phyloP scores from a whole-genome alignment of 306 rosid genomes.

The Hippophae gyantsensis region DNA sequence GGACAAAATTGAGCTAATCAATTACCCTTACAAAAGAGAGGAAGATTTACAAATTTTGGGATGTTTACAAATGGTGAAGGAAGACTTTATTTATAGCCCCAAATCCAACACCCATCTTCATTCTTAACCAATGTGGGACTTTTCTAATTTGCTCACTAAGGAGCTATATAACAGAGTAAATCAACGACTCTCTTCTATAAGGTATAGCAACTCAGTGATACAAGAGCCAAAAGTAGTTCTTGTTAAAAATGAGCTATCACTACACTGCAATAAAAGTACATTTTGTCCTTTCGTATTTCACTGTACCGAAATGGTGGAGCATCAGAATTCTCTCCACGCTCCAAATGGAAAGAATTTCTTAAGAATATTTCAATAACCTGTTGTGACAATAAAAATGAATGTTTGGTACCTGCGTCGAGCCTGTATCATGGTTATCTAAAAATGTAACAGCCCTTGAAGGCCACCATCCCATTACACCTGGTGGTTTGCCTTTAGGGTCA shows the following conservation, averaged over 20 bases:
- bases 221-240: conserved; percentile 4
- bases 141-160: too few species aligned
- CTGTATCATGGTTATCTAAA: conserved; percentile 84
- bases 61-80: too few species aligned
- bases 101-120: too few species aligned
- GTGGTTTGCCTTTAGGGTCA: conserved; percentile 78
- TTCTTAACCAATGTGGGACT: too few species aligned
- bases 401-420: conserved; percentile 71
- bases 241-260: not conserved
- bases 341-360: not conserved
- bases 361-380: not conserved
- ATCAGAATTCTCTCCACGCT: conserved; percentile 2
- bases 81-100: too few species aligned
- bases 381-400: conserved; percentile 3
- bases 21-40: too few species aligned
- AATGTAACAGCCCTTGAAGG: conserved; percentile 84
- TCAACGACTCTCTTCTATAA: not conserved
- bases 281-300: too few species aligned
- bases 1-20: too few species aligned
- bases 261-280: too few species aligned
- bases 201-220: not conserved
- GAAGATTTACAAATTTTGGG: too few species aligned
- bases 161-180: too few species aligned
- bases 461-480: conserved; percentile 88
- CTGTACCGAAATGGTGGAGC: not conserved